Percentiles rank a stretch among this genome's conserved stretches.
phyloP scores from a whole-genome alignment of 2,329 filamentous ascomycete species.

The Trichophyton verrucosum region DNA sequence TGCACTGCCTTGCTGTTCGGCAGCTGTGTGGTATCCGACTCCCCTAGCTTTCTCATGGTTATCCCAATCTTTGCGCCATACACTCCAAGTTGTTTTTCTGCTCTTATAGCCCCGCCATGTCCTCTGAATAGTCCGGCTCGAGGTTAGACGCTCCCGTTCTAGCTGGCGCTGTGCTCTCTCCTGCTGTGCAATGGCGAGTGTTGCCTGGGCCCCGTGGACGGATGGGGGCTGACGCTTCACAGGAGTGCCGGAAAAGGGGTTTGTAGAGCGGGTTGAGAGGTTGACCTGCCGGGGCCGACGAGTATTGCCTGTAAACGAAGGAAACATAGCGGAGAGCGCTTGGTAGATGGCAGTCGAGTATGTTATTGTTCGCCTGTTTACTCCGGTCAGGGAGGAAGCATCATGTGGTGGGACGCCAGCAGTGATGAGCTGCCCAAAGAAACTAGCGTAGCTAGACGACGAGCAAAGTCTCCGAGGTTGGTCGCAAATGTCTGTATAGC shows the following conservation, averaged over 20 bases:
- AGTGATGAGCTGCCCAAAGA: not conserved
- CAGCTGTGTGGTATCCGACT: slow-evolving; percentile 17
- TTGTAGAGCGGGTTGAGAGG: slow-evolving; percentile 69
- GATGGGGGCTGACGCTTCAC: slow-evolving; percentile 42
- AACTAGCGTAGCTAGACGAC: not conserved
- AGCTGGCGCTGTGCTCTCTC: slow-evolving; percentile 69
- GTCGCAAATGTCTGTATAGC: not conserved
- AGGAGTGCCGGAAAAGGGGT: slow-evolving; percentile 58
- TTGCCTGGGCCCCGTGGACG: slow-evolving; percentile 56
- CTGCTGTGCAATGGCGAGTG: slow-evolving; percentile 74
- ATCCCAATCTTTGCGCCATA: slow-evolving; percentile 53
- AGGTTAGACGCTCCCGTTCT: slow-evolving; percentile 64
- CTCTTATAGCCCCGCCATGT: slow-evolving; percentile 66
- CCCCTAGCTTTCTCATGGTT: slow-evolving; percentile 34
- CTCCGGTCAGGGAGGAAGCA: not conserved
- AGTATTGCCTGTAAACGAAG: slow-evolving; percentile 78
- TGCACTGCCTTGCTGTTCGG: slow-evolving; percentile 6
- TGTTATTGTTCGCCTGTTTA: not conserved
- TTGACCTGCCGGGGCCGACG: slow-evolving; percentile 84
- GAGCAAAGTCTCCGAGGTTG: not conserved
- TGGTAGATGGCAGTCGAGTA: not conserved
- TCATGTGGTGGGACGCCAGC: not conserved
- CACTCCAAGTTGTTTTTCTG: slow-evolving; percentile 46
- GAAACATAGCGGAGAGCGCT: slow-evolving; percentile 55
- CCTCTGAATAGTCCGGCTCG: slow-evolving; percentile 61